These are phyloP conservation scores for Silene vulgaris DNA, from an alignment of 179 eudicot species.

Conservation along the genomic window DNA sequence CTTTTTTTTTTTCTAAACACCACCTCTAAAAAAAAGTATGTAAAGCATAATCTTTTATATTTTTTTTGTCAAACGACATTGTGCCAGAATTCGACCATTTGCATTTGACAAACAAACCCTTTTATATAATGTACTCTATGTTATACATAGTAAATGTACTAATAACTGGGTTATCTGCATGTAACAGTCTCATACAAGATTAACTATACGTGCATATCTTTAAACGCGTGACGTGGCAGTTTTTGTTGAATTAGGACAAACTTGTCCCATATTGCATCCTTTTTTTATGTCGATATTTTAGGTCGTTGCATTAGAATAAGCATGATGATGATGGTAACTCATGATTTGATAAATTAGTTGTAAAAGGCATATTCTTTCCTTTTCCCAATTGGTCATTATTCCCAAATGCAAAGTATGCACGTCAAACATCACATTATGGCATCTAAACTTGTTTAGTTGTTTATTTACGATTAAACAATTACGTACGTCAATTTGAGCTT, in stretches of 20 bases:
- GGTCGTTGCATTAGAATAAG: conserved; percentile 4
- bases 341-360: not conserved
- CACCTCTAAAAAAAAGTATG: too few species aligned
- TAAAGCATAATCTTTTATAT: too few species aligned
- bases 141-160: too few species aligned
- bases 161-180: too few species aligned
- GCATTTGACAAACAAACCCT: too few species aligned
- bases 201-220: too few species aligned
- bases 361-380: conserved; percentile 9
- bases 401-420: not conserved
- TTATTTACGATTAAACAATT: not conserved
- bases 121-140: too few species aligned
- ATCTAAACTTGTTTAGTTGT: not conserved
- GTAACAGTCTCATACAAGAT: too few species aligned
- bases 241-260: conserved; percentile 15
- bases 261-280: not conserved
- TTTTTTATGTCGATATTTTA: not conserved
- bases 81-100: too few species aligned
- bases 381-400: conserved; percentile 2
- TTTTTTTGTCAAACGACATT: too few species aligned
- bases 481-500: too few species aligned
- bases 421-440: conserved; percentile 1
- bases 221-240: not conserved
- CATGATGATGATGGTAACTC: conserved; percentile 1
- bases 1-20: too few species aligned